These are phyloP conservation scores for Xylariaceae sp. DNA, from an alignment of 2,329 filamentous ascomycete species.

Conservation along the genomic window DNA sequence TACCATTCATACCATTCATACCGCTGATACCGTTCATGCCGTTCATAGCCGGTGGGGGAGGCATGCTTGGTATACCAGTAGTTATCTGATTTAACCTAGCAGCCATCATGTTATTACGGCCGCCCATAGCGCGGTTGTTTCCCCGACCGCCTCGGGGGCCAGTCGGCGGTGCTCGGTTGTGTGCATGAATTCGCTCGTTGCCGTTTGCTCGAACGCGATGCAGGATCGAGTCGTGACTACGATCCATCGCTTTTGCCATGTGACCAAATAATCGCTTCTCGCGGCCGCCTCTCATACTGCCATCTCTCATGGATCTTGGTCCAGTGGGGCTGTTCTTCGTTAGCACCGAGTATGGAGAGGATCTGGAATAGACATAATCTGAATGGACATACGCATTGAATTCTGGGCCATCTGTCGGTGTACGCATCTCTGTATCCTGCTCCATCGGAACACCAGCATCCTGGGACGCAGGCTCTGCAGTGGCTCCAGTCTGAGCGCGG, in stretches of 20 bases:
- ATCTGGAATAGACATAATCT: conserved; percentile 44
- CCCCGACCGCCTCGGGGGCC: conserved; percentile 60
- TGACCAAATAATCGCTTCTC: conserved; percentile 84
- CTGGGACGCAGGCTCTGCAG: conserved; percentile 20
- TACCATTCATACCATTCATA: conserved; percentile 42
- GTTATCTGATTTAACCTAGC: conserved; percentile 43
- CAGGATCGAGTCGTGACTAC: conserved; percentile 67
- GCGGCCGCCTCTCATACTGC: conserved; percentile 50
- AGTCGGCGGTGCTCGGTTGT: conserved; percentile 65
- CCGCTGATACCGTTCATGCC: no score
- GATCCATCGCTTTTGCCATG: conserved; percentile 77
- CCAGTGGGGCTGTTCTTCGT: conserved; percentile 72
- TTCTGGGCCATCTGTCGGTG: conserved; percentile 45
- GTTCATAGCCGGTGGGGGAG: conserved; percentile 39
- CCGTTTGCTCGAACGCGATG: conserved; percentile 74
- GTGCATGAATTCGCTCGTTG: conserved; percentile 75
- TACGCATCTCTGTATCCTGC: conserved; percentile 71
- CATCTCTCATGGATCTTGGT: conserved; percentile 83
- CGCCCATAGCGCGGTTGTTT: conserved; percentile 50
- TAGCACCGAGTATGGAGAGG: conserved; percentile 32
- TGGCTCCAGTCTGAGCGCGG: conserved; percentile 33
- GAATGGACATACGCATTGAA: conserved; percentile 60
- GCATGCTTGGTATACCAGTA: conserved; percentile 36
- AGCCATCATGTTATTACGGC: conserved; percentile 47
- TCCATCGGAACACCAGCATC: conserved; percentile 36